Evolutionary conservation across 768 basidiomycete genomes (phyloP).

Genomic region (Calocera viscosa): DNA sequence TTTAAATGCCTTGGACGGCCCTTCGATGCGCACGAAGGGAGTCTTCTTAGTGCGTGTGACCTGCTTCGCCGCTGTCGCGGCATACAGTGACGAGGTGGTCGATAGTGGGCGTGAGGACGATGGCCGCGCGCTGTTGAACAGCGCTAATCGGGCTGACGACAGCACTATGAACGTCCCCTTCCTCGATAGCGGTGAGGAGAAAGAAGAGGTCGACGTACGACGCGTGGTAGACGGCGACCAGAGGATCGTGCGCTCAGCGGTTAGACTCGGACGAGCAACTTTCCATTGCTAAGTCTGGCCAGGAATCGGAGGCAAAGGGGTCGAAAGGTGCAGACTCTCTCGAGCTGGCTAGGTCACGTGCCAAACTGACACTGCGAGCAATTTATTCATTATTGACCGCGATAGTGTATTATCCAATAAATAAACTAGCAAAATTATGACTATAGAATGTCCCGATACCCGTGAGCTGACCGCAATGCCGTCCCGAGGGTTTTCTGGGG

Average conservation of each 20-base stretch:
- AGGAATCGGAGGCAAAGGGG: background rate
- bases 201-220: background rate
- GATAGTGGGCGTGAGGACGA: background rate
- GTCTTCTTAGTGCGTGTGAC: background rate
- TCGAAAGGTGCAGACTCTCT: background rate
- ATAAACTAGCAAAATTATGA: no score
- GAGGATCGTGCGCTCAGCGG: background rate
- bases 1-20: constrained; percentile 79
- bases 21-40: background rate
- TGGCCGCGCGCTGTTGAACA: background rate
- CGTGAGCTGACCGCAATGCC: no score
- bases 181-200: no score
- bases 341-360: no score
- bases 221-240: background rate
- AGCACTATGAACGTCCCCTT: background rate
- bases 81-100: background rate
- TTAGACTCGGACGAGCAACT: background rate
- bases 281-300: background rate
- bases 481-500: no score
- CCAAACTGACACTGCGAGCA: no score
- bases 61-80: background rate
- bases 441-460: no score
- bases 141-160: background rate
- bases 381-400: no score
- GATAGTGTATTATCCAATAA: no score